Conservation (phyloP, 1,284 basidiomycete genomes). For the Ustilago sp. region DNA sequence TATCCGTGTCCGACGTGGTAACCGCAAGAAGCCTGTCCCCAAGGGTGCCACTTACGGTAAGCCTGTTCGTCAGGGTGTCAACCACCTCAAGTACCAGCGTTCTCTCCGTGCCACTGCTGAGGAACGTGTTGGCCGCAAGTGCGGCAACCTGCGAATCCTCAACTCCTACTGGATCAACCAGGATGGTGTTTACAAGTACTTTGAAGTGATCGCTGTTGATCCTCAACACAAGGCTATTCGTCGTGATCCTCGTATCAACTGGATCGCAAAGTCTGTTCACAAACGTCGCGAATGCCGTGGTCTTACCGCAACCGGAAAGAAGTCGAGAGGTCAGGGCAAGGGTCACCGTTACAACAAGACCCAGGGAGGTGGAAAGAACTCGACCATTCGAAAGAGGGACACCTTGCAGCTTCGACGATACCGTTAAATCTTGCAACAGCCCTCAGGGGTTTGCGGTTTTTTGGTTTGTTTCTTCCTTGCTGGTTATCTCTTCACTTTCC, state of each 20-base stretch:
- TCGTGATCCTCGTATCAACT: slow-evolving; percentile 97
- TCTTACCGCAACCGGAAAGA: slow-evolving; percentile 95
- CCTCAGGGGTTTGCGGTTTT: not conserved
- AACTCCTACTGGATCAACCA: slow-evolving; percentile 99
- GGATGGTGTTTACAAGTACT: slow-evolving; percentile 99
- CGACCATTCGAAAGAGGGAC: slow-evolving; percentile 92
- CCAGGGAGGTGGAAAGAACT: slow-evolving; percentile 76
- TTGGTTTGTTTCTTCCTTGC: not conserved
- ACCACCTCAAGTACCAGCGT: slow-evolving; percentile 98
- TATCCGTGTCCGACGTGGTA: slow-evolving; percentile 95
- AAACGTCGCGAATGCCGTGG: slow-evolving; percentile 98
- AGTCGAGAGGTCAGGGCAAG: slow-evolving; percentile 78
- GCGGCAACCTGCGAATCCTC: slow-evolving; percentile 90
- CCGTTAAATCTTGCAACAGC: slow-evolving; percentile 76
- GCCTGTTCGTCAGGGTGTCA: slow-evolving; percentile 99
- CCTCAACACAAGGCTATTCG: slow-evolving; percentile 90
- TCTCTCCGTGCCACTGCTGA: slow-evolving; percentile 93
- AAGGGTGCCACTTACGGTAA: slow-evolving; percentile 99
- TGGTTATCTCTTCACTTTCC: not conserved
- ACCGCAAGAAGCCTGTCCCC: slow-evolving; percentile 98
- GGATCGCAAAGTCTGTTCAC: slow-evolving; percentile 98
- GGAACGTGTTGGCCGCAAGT: slow-evolving; percentile 96
- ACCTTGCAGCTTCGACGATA: slow-evolving; percentile 94
- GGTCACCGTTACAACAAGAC: slow-evolving; percentile 95
- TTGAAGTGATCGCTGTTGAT: slow-evolving; percentile 98